Base-by-base conservation (phyloP, 2,329 filamentous ascomycete genomes). In the Xylariales sp. region DNA sequence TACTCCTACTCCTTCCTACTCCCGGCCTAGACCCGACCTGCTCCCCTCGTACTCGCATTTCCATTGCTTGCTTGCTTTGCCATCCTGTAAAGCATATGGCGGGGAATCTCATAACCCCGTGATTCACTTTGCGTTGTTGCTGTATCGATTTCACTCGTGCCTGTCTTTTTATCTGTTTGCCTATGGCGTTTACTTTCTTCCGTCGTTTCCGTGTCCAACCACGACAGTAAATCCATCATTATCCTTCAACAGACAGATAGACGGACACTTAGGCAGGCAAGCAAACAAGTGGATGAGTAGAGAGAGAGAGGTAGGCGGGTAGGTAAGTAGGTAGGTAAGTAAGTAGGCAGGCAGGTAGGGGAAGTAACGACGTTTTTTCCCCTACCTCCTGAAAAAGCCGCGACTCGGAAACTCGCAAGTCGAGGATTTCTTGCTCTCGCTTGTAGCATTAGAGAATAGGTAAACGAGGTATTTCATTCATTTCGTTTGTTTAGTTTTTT, bases 321-420 rank as follows among this genome's bases (percentile, higher is more conserved):
- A 43, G 3, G 9, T 55, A 56, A 18, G 39, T 43, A 43, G 5
- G 32, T 54, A 23, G 34, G 34, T 41, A 7, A n/a, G 34, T 41
- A 54, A 23, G 9, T 55, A 56, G 36, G 39, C 30, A 43, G 5
- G 32, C 41, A 23, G 34, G 34, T 41, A 7, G 34, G 34, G 52
- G n/a, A n/a, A 10, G n/a, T 39, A 54, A 54, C 50, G 10, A 14
- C 34, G 23, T 43, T 7, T 10, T 18, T n/a, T 54, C n/a, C 36
- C n/a, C 7, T 23, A 2, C 23, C 23, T 23, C 23, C 23, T 23
- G 23, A 23, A 23, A 32, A 30, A 32, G n/a, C 39, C 23, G 54
- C n/a, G 36, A 56, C 54, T 32, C 30, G 54, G 54, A 55, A 56
- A 30, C 53, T 32, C 39, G 54, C 54, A n/a, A 56, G 54, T 10